phyloP scores from a whole-genome alignment of 768 basidiomycete species.

The Russula earlei region DNA sequence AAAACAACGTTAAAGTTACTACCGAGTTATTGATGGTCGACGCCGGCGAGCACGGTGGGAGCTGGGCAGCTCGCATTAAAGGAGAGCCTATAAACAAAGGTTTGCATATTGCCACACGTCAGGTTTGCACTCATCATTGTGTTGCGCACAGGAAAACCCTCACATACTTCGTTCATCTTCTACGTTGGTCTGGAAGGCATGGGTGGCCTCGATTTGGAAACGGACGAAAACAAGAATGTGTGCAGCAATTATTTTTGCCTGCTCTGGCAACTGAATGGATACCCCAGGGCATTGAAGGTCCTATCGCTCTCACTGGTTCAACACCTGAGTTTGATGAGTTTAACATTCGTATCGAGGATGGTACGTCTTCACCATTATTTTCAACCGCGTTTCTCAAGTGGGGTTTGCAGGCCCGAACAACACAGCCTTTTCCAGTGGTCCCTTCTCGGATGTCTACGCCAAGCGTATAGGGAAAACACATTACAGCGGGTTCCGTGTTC shows the following conservation, averaged over 20 bases:
- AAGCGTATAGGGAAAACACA: constrained; percentile 62
- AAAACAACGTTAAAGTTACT: constrained; percentile 78
- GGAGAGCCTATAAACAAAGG: constrained; percentile 67
- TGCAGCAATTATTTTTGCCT: constrained; percentile 20
- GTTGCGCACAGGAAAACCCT: constrained; percentile 31
- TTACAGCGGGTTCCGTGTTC: constrained; percentile 52
- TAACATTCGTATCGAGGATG: constrained; percentile 66
- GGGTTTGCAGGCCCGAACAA: constrained; percentile 46
- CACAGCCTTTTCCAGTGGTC: constrained; percentile 42
- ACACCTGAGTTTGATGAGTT: constrained; percentile 80
- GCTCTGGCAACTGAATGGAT: not conserved
- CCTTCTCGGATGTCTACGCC: constrained; percentile 47
- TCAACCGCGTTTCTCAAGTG: not conserved
- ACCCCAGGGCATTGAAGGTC: constrained; percentile 61
- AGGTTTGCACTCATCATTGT: not conserved
- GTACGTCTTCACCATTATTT: constrained; percentile 31
- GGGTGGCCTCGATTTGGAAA: constrained; percentile 73
- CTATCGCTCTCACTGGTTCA: constrained; percentile 60
- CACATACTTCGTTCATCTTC: constrained; percentile 70
- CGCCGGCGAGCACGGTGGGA: constrained; percentile 74
- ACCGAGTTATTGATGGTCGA: constrained; percentile 83
- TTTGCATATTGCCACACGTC: constrained; percentile 25
- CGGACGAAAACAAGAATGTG: constrained; percentile 66
- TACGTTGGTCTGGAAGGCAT: constrained; percentile 85
- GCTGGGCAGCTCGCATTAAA: constrained; percentile 80